Evolutionary conservation across 352 stramenopile species (phyloP).

Genomic region (Saprolegnia parasitica): DNA sequence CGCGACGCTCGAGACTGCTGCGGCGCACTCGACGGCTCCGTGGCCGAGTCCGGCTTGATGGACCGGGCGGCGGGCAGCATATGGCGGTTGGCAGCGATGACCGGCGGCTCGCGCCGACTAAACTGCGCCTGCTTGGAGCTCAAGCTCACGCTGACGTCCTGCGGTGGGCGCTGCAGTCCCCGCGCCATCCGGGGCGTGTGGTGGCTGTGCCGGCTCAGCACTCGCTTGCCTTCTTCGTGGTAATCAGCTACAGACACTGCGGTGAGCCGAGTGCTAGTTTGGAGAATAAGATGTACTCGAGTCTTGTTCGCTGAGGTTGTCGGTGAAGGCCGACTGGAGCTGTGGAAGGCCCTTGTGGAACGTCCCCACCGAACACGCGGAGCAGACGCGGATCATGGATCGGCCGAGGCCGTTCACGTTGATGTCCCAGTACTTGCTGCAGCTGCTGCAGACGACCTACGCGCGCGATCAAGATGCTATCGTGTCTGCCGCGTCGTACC

Average conservation of each 20-base stretch:
- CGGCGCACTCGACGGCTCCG: not conserved
- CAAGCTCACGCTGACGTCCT: not conserved
- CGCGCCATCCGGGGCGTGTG: constrained; percentile 2
- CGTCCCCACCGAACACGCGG: constrained; percentile 37
- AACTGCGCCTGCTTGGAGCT: not conserved
- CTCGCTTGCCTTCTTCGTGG: not conserved
- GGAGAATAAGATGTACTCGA: too few relatives aligned
- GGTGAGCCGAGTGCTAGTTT: too few relatives aligned
- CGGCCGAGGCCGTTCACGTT: constrained; percentile 40
- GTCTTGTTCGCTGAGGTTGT: constrained; percentile 15
- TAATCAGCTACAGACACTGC: not conserved
- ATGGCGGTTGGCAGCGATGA: constrained; percentile 10
- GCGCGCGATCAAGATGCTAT: not conserved
- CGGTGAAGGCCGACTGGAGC: not conserved
- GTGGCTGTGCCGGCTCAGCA: constrained; percentile 11
- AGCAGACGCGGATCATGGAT: constrained; percentile 57
- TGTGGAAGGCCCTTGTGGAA: constrained; percentile 13
- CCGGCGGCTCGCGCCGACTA: not conserved
- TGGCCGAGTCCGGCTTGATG: not conserved
- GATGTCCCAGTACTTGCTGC: constrained; percentile 54
- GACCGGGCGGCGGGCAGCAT: not conserved
- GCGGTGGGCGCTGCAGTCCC: not conserved
- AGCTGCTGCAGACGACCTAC: constrained; percentile 55
- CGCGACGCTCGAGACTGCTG: not conserved
- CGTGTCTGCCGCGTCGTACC: constrained; percentile 51